Evolutionary conservation across 2,329 filamentous ascomycete species (phyloP), one percentile per base, ranked within the genome.

Genomic region (Aspergillus sp.): DNA sequence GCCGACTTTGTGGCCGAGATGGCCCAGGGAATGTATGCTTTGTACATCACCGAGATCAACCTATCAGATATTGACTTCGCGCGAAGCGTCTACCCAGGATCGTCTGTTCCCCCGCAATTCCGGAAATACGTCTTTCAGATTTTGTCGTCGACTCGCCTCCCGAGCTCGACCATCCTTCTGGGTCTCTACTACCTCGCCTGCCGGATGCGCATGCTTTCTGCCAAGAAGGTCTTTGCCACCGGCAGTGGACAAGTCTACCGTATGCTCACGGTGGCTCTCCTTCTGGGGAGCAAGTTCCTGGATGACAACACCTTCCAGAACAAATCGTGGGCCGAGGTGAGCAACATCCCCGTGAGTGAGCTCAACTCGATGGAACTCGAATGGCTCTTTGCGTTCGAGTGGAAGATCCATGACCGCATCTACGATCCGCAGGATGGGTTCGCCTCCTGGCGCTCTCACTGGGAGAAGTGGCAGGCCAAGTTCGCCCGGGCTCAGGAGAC

Each of bases 231-330:
- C 35, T 85, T 82, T 63, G 79, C 81, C 24, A 73, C 78, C 47
- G 77, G 76, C 38, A 82, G 78, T 50, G 87, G 87, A 41, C 86
- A 94, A 67, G 82, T 95, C 50, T 95, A 93, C 80, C 88, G 90
- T 55, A 87, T 95, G 76, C 81, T 96, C 58, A 95, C 91, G 6
- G 88, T 93, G 35, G 85, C 88, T 7, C 77, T 96, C 52, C 82
- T 96, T 47, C 80, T 96, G 49, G 92, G 90, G 54, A 95, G 90
- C 83, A 96, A 96, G 76, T 96, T 96, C 66, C 79, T 96, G 60
- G 92, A 96, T 66, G 92, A 96, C 79, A 96, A 96, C 75, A 96
- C 92, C 5, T 96, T 96, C 74, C 92, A 96, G 79, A 96, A 96
- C 76, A 88, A 90, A 50, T 96, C 92, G 1, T 96, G 92, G 92